Conservation (phyloP, 208 protist species). For the Trypanosoma lewisi region DNA sequence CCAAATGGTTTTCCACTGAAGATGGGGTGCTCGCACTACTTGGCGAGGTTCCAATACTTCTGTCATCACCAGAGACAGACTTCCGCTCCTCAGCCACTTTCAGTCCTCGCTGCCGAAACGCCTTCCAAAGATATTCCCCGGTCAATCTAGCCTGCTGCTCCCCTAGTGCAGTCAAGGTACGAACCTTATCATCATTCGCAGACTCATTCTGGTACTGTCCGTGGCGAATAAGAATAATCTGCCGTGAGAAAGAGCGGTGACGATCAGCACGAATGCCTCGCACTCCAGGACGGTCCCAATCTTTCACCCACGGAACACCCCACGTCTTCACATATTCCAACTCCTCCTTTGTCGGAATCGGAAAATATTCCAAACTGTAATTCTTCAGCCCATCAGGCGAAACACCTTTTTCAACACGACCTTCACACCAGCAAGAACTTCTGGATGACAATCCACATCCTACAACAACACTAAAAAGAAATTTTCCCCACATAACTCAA, state of each 20-base stretch:
- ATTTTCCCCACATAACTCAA: constrained; percentile 2
- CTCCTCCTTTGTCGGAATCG: constrained; percentile 31
- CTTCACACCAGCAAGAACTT: constrained; percentile 11
- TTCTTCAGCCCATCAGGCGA: constrained; percentile 34
- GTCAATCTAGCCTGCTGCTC: constrained; percentile 57
- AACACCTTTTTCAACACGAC: constrained; percentile 1
- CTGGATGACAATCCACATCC: constrained; percentile 6
- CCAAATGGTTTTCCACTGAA: constrained; percentile 13
- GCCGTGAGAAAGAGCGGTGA: constrained; percentile 26
- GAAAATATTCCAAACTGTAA: constrained; percentile 22
- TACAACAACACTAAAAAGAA: constrained; percentile 6
- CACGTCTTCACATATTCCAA: constrained; percentile 54
- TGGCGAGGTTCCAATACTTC: neutral
- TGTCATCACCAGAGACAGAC: neutral
- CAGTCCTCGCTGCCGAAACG: constrained; percentile 22
- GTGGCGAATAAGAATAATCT: constrained; percentile 81
- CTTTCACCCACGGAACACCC: constrained; percentile 57
- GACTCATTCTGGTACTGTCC: constrained; percentile 74
- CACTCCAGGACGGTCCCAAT: constrained; percentile 55
- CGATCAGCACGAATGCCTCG: constrained; percentile 14
- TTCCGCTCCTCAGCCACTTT: neutral
- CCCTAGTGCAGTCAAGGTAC: constrained; percentile 51
- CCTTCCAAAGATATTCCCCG: constrained; percentile 47
- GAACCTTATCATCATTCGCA: constrained; percentile 35
- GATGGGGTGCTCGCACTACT: neutral